Conservation (phyloP, 192 early-diverging fungal genomes). For the Umbelopsis sp. region DNA sequence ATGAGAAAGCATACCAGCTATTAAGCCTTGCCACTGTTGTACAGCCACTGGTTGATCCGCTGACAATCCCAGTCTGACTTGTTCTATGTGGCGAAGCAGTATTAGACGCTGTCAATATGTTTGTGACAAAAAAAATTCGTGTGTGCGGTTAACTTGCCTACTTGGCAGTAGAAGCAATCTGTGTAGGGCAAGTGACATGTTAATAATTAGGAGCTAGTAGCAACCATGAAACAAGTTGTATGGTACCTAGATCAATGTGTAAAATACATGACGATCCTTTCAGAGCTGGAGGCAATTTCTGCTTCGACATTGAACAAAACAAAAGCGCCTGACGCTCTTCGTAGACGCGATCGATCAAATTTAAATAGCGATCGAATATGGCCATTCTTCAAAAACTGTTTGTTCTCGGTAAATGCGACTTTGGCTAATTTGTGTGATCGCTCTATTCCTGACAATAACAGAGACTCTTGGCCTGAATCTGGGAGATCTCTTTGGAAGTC, state of each 20-base stretch:
- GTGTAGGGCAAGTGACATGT: neutral
- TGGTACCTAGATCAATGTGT: constrained; percentile 50
- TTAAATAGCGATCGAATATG: neutral
- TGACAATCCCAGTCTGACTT: constrained; percentile 69
- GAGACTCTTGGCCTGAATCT: neutral
- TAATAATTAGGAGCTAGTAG: neutral
- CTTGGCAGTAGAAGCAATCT: constrained; percentile 84
- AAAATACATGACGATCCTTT: constrained; percentile 33
- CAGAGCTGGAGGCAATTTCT: constrained; percentile 26
- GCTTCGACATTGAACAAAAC: constrained; percentile 23
- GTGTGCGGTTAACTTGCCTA: constrained; percentile 54
- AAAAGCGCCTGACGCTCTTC: neutral
- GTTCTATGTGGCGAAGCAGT: constrained; percentile 46
- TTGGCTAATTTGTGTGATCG: neutral
- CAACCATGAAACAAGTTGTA: neutral
- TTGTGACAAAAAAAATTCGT: constrained; percentile 2
- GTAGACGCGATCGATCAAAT: neutral
- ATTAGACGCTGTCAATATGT: no score
- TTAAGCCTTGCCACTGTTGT: constrained; percentile 89
- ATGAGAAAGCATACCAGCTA: constrained; percentile 55
- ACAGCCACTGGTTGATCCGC: constrained; percentile 75
- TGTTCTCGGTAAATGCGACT: constrained; percentile 1
- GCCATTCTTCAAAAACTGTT: neutral
- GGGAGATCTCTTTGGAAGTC: constrained; percentile 4
- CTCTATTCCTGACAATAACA: neutral